Conservation (phyloP, 257 asterid genomes). For the Solanum medicagineum region DNA sequence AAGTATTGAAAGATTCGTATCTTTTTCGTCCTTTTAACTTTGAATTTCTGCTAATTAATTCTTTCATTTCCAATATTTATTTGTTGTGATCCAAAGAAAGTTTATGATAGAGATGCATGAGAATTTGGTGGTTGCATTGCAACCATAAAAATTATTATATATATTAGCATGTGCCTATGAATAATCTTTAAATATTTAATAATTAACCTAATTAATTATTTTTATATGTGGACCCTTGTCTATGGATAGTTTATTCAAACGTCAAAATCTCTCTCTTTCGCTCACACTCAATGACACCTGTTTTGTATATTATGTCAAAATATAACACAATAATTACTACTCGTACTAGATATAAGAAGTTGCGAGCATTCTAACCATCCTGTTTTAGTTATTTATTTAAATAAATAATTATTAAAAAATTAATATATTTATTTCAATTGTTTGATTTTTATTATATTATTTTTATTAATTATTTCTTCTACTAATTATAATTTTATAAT, state of each 20-base stretch:
- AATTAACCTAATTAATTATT: not conserved
- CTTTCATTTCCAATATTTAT: not conserved
- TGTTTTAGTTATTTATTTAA: too few species aligned
- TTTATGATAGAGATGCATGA: not conserved
- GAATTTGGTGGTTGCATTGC: not conserved
- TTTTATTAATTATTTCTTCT: too few species aligned
- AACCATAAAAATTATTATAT: not conserved
- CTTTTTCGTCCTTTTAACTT: not conserved
- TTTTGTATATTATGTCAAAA: not conserved
- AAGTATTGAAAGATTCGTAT: not conserved
- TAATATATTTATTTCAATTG: accelerated
- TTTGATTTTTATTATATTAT: too few species aligned
- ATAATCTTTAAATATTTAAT: not conserved
- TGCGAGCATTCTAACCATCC: accelerated
- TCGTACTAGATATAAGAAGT: too few species aligned
- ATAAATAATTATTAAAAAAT: too few species aligned
- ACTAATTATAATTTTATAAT: too few species aligned
- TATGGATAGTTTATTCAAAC: not conserved
- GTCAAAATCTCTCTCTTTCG: not conserved
- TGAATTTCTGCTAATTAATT: not conserved
- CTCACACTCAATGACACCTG: not conserved
- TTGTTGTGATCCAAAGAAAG: not conserved
- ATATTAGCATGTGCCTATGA: not conserved
- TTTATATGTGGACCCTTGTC: not conserved
- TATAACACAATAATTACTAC: not conserved